Evolutionary conservation across 768 basidiomycete species (phyloP), one percentile per base, ranked within the genome.

Genomic region (Mycena epipterygia): DNA sequence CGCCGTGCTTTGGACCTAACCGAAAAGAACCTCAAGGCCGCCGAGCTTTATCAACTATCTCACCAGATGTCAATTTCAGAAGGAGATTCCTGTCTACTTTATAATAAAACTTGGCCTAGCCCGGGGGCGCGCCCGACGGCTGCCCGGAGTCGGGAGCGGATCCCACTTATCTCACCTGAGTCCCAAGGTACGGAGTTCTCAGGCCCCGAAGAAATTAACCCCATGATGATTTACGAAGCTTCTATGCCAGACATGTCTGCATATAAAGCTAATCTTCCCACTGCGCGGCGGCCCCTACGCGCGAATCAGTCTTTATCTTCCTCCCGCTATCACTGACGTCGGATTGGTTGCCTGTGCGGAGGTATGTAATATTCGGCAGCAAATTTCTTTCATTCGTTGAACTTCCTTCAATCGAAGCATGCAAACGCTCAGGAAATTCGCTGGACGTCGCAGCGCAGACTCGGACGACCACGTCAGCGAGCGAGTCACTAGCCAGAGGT

Each of bases 251-350:
- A 48, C 1, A 12, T 29, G 13, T 44, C 67, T 60, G 35, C 41
- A 42, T 53, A 61, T 59, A 52, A 39, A 27, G n/a, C n/a, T n/a
- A 37, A 32, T 42, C 1, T 46, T 68, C 67, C 51, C 67, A 68
- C 67, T 61, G 41, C 23, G 39, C 65, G 56, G 56, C 65, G 29
- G 55, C 60, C 51, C 39, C n/a, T 6, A 17, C 29, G 37, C 29
- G 21, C 23, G 6, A n/a, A 59, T 51, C 25, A 14, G 60, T 19
- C 19, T 14, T 32, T 62, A 68, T 68, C 59, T 68, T 19, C 46
- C 44, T 21, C 35, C 52, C 42, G 29, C 57, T 61, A 61, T 61
- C 58, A 52, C 29, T 37, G 49, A 35, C 8, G 23, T n/a, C 29
- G 42, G 39, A 56, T 58, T 59, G 48, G 46, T 42, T 25, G 14